These are phyloP conservation scores for Seiridium unicorne DNA, from an alignment of 2,329 filamentous ascomycete genomes.

Conservation along the genomic window DNA sequence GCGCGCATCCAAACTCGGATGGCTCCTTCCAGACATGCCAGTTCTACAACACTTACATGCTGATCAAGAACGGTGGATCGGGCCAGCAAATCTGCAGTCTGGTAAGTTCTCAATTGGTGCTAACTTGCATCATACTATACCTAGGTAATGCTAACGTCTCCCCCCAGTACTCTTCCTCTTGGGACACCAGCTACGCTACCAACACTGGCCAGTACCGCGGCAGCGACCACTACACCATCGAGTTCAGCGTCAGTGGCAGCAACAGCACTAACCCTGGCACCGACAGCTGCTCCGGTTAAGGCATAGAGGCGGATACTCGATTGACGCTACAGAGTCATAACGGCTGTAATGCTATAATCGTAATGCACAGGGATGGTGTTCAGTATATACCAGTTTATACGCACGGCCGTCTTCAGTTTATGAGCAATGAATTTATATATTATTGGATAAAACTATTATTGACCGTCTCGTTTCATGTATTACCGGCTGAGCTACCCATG, in stretches of 20 bases:
- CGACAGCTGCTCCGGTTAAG: background rate
- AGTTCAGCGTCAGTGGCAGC: slow-evolving; percentile 21
- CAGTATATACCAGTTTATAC: background rate
- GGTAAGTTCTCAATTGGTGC: background rate
- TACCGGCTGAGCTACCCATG: no score
- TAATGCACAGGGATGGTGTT: background rate
- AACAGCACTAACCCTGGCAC: slow-evolving; percentile 16
- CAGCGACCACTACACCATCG: slow-evolving; percentile 21
- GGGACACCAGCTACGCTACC: slow-evolving; percentile 16
- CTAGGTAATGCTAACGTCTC: background rate
- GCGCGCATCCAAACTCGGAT: slow-evolving; percentile 16
- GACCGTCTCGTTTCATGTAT: no score
- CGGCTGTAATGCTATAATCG: background rate
- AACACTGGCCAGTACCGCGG: slow-evolving; percentile 22
- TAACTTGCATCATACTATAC: background rate
- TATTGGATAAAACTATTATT: no score
- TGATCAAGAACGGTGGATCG: slow-evolving; percentile 28
- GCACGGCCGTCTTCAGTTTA: no score
- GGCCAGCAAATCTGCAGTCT: slow-evolving; percentile 17
- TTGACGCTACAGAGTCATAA: background rate
- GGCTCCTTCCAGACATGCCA: slow-evolving; percentile 23
- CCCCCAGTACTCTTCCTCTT: slow-evolving; percentile 6
- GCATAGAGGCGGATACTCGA: background rate
- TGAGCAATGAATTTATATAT: no score
- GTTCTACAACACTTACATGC: slow-evolving; percentile 22